A percentile compares a stretch with the other conserved stretches of the same genome.
These are phyloP conservation scores for Arctium minus DNA, from an alignment of 129 eudicot genomes.

Conservation along the genomic window DNA sequence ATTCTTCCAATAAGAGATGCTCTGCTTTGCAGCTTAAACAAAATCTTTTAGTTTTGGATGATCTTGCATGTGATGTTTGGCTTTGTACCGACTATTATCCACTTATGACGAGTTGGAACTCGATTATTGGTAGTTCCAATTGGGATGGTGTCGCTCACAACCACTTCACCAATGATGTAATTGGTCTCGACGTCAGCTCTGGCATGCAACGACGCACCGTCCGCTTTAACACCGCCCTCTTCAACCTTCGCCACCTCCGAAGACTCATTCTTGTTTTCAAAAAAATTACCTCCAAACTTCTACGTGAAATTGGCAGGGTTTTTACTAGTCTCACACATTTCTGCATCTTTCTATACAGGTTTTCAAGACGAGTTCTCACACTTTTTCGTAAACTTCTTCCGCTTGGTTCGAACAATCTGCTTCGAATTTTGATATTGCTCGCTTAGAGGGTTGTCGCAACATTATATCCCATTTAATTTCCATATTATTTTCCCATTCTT, in stretches of 20 bases:
- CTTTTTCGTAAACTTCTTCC: background rate
- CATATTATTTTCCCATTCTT: too few relatives aligned
- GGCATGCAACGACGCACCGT: constrained; percentile 27
- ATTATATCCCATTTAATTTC: background rate
- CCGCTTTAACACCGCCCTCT: constrained; percentile 23
- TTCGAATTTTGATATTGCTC: background rate
- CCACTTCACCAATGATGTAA: constrained; percentile 16
- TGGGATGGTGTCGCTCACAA: constrained; percentile 37
- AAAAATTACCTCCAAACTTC: constrained; percentile 9
- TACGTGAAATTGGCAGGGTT: constrained; percentile 5
- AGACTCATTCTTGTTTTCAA: constrained; percentile 29
- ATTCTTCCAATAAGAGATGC: constrained; percentile 1
- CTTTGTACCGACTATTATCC: background rate
- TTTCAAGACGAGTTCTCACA: constrained; percentile 11
- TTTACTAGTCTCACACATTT: constrained; percentile 26
- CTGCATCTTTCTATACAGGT: background rate
- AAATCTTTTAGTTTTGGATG: background rate
- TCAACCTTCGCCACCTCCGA: constrained; percentile 17
- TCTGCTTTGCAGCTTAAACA: constrained; percentile 14
- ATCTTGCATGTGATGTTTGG: background rate
- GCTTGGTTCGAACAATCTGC: constrained; percentile 2
- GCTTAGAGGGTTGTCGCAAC: background rate
- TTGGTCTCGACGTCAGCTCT: constrained; percentile 28
- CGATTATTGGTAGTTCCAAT: constrained; percentile 15
- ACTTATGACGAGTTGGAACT: constrained; percentile 21